phyloP scores from a whole-genome alignment of 257 asterid genomes.

The Ehretia macrophylla region DNA sequence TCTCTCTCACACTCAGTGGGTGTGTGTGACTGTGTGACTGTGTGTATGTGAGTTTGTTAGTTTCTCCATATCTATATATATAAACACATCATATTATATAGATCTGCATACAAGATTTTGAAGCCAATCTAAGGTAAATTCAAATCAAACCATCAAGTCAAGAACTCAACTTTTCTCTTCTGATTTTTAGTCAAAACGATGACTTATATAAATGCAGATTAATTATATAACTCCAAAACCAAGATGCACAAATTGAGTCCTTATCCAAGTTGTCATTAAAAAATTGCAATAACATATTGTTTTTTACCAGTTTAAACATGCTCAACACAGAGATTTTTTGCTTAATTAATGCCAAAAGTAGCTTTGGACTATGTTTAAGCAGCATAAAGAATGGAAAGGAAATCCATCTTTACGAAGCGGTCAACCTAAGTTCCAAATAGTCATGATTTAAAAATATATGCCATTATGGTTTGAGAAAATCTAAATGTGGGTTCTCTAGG shows the following conservation, averaged over 20 bases:
- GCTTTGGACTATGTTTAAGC: neutral
- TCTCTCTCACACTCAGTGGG: no score
- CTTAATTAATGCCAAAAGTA: neutral
- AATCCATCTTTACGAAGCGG: slow-evolving; percentile 1
- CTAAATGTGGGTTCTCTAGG: neutral
- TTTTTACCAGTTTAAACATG: no score
- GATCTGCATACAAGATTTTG: slow-evolving; percentile 4
- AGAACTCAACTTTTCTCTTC: neutral
- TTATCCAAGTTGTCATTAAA: neutral
- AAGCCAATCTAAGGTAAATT: slow-evolving; percentile 1
- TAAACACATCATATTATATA: neutral
- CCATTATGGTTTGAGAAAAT: neutral
- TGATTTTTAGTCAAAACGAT: slow-evolving; percentile 29
- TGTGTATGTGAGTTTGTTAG: neutral
- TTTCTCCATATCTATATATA: slow-evolving; percentile 4
- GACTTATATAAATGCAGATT: slow-evolving; percentile 16
- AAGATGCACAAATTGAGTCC: neutral
- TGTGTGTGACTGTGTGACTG: no score
- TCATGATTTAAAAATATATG: neutral
- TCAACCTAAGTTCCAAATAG: neutral
- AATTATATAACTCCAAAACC: neutral
- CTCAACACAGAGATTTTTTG: neutral
- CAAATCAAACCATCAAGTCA: slow-evolving; percentile 1
- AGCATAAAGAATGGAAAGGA: neutral
- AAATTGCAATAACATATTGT: no score